Percentiles rank a stretch among this genome's conserved stretches.
phyloP scores from a whole-genome alignment of 768 basidiomycete species.

The Cystobasidiopsis lactophilus region DNA sequence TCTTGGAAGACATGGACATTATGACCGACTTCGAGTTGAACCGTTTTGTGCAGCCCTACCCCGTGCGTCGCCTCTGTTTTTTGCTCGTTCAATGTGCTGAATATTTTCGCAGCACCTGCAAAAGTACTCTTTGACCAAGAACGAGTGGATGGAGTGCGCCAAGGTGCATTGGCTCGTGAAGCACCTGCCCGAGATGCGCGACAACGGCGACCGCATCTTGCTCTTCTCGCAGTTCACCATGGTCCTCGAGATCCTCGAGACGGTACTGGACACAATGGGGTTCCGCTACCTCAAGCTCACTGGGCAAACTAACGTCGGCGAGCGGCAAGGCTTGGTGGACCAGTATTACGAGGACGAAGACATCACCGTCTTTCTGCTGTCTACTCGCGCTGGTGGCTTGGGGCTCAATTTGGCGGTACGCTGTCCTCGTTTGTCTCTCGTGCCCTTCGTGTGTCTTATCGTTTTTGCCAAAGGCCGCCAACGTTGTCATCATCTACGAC shows the following conservation, averaged over 20 bases:
- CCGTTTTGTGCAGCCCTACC: conserved; percentile 60
- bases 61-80: conserved; percentile 31
- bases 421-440: conserved; percentile 54
- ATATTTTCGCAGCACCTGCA: conserved; percentile 37
- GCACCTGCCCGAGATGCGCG: conserved; percentile 44
- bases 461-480: conserved; percentile 6
- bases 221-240: conserved; percentile 97
- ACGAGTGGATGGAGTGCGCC: conserved; percentile 65
- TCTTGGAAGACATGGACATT: conserved; percentile 85
- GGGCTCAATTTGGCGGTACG: conserved; percentile 66
- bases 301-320: conserved; percentile 78
- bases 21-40: conserved; percentile 97
- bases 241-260: conserved; percentile 77
- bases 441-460: background rate
- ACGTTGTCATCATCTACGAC: conserved; percentile 62
- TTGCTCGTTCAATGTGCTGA: background rate
- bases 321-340: conserved; percentile 79
- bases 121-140: conserved; percentile 48
- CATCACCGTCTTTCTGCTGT: conserved; percentile 72
- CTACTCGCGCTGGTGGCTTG: conserved; percentile 81
- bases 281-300: conserved; percentile 67
- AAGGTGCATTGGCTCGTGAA: conserved; percentile 55
- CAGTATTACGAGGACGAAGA: conserved; percentile 75
- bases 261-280: conserved; percentile 46
- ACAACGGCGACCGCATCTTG: conserved; percentile 55